Evolutionary conservation across 768 basidiomycete species (phyloP), one percentile per base, ranked within the genome.

Genomic region (Boletus tylopilopsis): DNA sequence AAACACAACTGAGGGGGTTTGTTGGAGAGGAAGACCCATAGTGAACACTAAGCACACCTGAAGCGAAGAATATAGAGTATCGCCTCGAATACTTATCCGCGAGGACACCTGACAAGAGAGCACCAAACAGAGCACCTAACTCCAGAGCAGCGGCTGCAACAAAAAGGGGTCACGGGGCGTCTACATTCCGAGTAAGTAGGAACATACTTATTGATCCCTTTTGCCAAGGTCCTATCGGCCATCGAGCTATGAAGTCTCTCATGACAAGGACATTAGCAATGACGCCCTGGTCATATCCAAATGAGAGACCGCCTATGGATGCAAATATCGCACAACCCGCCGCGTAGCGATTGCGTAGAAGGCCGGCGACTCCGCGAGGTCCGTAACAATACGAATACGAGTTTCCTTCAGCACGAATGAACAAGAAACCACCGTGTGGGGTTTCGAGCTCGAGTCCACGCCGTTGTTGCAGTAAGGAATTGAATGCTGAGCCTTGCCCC

Each of bases 201-300:
- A 18, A 73, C 80, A 48, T 59, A 90, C 90, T 91, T 79, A 90
- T 85, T 18, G 78, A 68, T 5, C 90, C 90, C 58, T 81, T 84
- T 69, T 90, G 81, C 69, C 85, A 73, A 0, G 88, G 77, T 6
- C 82, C 80, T 3, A 88, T 68, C 5, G 84, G 85, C 82, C 85
- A 92, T 9, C 81, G 75, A 42, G 68, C 56, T 23, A 79, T 55
- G 56, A 92, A 92, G 57, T 89, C 84, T 34, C 74, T 70, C 89
- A 91, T 91, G 12, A 91, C 87, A 12, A 92, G 75, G 13, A 92
- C 82, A 63, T 91, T 92, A 3, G 90, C 86, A 55, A 92, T 89
- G 47, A 90, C 89, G 32, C 88, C 88, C 61, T 90, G 88, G 58
- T 90, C 88, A 60, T 90, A 90, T 9, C 88, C 88, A 64, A 90